A percentile compares a stretch with the other conserved stretches of the same genome.
Evolutionary conservation across 495 filamentous ascomycete species (phyloP).

Genomic region (Entonaema liquescens): DNA sequence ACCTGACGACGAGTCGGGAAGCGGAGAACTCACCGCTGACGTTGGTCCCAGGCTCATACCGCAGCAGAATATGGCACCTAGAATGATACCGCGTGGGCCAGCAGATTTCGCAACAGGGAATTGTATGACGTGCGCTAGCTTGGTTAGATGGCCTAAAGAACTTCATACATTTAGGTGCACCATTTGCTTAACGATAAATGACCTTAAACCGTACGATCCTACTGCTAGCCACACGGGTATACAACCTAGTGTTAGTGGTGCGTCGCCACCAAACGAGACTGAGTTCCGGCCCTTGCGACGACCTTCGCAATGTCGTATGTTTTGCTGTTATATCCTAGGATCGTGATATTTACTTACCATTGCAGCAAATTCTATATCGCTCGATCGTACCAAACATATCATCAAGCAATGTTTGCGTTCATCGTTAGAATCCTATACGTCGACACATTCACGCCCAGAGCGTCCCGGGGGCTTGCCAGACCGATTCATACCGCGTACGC

Average conservation of each 20-base stretch:
- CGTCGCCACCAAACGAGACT: slow-evolving; percentile 25
- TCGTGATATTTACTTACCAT: slow-evolving; percentile 22
- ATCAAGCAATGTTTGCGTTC: slow-evolving; percentile 40
- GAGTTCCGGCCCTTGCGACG: slow-evolving; percentile 19
- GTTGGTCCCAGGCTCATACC: slow-evolving; percentile 35
- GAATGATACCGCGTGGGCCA: slow-evolving; percentile 41
- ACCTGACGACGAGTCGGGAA: slow-evolving; percentile 31
- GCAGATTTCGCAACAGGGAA: slow-evolving; percentile 69
- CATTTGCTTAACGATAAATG: slow-evolving; percentile 87
- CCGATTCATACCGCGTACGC: slow-evolving; percentile 21
- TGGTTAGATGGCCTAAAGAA: slow-evolving; percentile 82
- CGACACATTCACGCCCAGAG: slow-evolving; percentile 11
- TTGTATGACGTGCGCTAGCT: slow-evolving; percentile 84
- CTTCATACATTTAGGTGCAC: slow-evolving; percentile 82
- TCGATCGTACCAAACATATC: slow-evolving; percentile 40
- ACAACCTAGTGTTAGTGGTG: slow-evolving; percentile 14
- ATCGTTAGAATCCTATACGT: slow-evolving; percentile 38
- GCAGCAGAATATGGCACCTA: slow-evolving; percentile 41
- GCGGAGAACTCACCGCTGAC: slow-evolving; percentile 43
- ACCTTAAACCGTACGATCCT: slow-evolving; percentile 64
- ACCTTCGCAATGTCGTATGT: slow-evolving; percentile 33
- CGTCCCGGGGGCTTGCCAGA: slow-evolving; percentile 3
- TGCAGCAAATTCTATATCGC: slow-evolving; percentile 40
- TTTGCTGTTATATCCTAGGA: background rate
- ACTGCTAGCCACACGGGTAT: slow-evolving; percentile 19